Evolutionary conservation across 1,284 basidiomycete species (phyloP).

Genomic region (Cutaneotrichosporon sp.): DNA sequence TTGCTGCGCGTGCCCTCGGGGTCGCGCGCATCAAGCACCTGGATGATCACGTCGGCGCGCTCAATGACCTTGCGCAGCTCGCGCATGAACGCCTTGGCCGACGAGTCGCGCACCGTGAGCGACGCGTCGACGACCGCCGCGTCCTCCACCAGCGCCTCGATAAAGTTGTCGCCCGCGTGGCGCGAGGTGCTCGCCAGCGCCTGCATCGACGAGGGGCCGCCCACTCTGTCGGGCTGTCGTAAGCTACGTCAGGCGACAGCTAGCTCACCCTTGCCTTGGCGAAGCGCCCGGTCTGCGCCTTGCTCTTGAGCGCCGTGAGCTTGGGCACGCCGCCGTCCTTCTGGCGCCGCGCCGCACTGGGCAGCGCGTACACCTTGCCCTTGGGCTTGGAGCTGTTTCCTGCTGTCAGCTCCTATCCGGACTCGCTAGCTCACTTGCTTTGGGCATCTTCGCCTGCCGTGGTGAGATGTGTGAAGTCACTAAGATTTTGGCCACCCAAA

Average conservation of each 20-base stretch:
- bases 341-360: constrained; percentile 54
- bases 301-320: constrained; percentile 57
- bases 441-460: constrained; percentile 35
- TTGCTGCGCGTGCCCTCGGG: constrained; percentile 85
- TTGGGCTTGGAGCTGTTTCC: constrained; percentile 29
- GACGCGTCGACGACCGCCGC: constrained; percentile 60
- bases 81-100: constrained; percentile 68
- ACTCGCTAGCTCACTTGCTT: constrained; percentile 46
- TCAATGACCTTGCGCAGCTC: constrained; percentile 88
- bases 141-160: constrained; percentile 47
- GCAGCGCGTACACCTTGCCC: constrained; percentile 40
- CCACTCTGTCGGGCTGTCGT: constrained; percentile 14
- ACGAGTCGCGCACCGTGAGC: constrained; percentile 54
- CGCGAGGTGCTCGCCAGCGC: constrained; percentile 20
- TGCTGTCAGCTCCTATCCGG: constrained; percentile 1
- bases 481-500: constrained; percentile 23
- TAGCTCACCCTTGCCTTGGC: constrained; percentile 5
- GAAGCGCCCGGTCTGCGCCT: constrained; percentile 22
- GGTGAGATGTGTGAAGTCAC: constrained; percentile 4
- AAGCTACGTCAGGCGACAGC: neutral
- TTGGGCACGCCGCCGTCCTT: constrained; percentile 80
- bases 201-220: constrained; percentile 17
- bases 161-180: constrained; percentile 30
- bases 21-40: constrained; percentile 80
- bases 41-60: constrained; percentile 84